Conservation (phyloP, 371 early-diverging fungal genomes). For the Mortierella sp. region DNA sequence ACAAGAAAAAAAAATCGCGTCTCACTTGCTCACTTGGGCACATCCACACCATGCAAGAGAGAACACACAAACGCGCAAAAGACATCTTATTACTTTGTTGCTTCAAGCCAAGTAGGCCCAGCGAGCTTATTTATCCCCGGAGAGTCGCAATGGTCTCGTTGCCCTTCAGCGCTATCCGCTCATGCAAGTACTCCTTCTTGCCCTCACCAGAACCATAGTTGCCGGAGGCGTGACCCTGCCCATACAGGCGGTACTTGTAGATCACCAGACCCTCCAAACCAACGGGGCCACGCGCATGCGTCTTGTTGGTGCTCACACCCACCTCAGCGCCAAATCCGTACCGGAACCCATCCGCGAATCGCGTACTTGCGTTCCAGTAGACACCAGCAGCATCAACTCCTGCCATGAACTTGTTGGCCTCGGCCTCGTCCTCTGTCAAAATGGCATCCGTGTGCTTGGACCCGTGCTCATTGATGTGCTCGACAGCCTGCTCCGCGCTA, state of each 20-base stretch:
- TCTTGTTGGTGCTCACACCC: conserved; percentile 97
- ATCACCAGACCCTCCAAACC: conserved; percentile 96
- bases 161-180: conserved; percentile 62
- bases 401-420: conserved; percentile 89
- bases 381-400: conserved; percentile 97
- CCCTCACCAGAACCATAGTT: conserved; percentile 82
- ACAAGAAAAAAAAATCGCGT: conserved; percentile 9
- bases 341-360: conserved; percentile 98
- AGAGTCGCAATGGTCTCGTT: conserved; percentile 26
- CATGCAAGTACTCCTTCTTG: conserved; percentile 81
- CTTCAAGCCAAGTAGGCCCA: neutral
- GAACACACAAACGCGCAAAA: neutral
- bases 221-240: conserved; percentile 87
- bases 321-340: conserved; percentile 98
- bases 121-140: neutral
- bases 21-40: neutral
- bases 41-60: neutral
- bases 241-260: conserved; percentile 94
- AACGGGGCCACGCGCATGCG: conserved; percentile 98
- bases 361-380: conserved; percentile 96
- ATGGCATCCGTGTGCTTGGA: conserved; percentile 96
- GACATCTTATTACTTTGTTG: neutral
- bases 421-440: conserved; percentile 81
- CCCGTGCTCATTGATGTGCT: conserved; percentile 93
- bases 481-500: conserved; percentile 84